Evolutionary conservation across 768 basidiomycete species (phyloP).

Genomic region (Pulveroboletus frians): DNA sequence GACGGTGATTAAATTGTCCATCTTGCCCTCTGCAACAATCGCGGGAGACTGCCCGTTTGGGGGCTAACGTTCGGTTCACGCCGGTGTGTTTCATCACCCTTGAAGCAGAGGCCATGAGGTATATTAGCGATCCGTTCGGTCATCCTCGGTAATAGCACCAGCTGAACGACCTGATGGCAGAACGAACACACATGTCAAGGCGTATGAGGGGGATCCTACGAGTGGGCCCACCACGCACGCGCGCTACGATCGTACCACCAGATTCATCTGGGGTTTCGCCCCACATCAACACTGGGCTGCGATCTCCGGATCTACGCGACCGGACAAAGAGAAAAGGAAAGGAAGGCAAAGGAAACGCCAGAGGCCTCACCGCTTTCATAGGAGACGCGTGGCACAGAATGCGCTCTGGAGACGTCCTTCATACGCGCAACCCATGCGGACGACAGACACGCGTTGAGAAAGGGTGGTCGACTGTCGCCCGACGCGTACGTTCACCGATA

Average conservation of each 20-base stretch:
- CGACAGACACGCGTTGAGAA: slow-evolving; percentile 7
- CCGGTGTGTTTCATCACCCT: not conserved
- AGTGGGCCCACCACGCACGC: not conserved
- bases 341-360: not conserved
- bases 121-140: not conserved
- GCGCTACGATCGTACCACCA: not conserved
- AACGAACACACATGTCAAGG: not conserved
- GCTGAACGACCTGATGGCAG: not conserved
- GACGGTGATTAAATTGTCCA: slow-evolving; percentile 8
- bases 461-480: too few relatives aligned
- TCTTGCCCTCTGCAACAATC: not conserved
- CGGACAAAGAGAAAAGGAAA: not conserved
- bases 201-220: not conserved
- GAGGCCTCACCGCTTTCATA: slow-evolving; percentile 18
- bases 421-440: slow-evolving; percentile 8
- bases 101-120: not conserved
- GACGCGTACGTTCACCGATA: not conserved
- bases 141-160: not conserved
- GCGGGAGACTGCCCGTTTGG: not conserved
- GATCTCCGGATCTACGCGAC: slow-evolving; percentile 11
- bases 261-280: not conserved
- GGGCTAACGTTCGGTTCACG: slow-evolving; percentile 1
- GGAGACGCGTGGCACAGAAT: slow-evolving; percentile 8
- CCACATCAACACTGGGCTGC: not conserved
- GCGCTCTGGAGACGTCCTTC: slow-evolving; percentile 7